phyloP scores from a whole-genome alignment of 2,329 filamentous ascomycete genomes.

The Periconia digitata region DNA sequence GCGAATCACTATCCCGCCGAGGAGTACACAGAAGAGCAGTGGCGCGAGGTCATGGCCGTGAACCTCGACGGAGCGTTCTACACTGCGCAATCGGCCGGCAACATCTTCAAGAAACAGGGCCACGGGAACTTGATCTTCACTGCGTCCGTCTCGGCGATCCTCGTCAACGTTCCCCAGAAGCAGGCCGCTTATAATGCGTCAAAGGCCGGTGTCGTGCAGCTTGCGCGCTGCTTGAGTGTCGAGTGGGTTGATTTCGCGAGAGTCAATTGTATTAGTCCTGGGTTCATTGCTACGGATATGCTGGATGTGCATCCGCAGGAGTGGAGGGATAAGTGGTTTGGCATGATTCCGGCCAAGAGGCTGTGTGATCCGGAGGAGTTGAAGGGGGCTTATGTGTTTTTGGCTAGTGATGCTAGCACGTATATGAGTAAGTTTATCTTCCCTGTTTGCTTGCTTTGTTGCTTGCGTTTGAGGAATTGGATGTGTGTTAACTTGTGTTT shows the following conservation, averaged over 20 bases:
- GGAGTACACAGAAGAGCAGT: slow-evolving; percentile 75
- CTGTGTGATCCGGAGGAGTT: slow-evolving; percentile 44
- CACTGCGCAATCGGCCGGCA: slow-evolving; percentile 61
- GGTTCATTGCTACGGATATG: slow-evolving; percentile 78
- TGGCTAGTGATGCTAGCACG: slow-evolving; percentile 13
- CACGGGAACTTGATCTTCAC: slow-evolving; percentile 77
- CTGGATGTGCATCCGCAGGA: slow-evolving; percentile 32
- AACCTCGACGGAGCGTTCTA: slow-evolving; percentile 80
- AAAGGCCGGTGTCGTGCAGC: slow-evolving; percentile 23
- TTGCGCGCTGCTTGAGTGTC: slow-evolving; percentile 19
- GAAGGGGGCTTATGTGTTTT: slow-evolving; percentile 30
- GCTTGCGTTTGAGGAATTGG: no score
- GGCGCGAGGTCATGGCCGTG: slow-evolving; percentile 77
- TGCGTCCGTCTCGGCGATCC: slow-evolving; percentile 60
- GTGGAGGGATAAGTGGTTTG: slow-evolving; percentile 36
- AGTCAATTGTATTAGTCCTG: slow-evolving; percentile 80
- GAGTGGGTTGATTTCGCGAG: slow-evolving; percentile 46
- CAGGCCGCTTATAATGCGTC: slow-evolving; percentile 77
- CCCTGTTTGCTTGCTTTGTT: not conserved
- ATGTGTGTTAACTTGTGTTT: not conserved
- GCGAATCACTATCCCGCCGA: slow-evolving; percentile 59
- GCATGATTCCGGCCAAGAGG: slow-evolving; percentile 40
- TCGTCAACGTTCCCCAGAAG: slow-evolving; percentile 64
- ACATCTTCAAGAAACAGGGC: slow-evolving; percentile 67
- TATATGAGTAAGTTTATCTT: slow-evolving; percentile 14